Base-by-base conservation (phyloP, 441 rosid genomes). In the Pelargonium myrrhifolium region DNA sequence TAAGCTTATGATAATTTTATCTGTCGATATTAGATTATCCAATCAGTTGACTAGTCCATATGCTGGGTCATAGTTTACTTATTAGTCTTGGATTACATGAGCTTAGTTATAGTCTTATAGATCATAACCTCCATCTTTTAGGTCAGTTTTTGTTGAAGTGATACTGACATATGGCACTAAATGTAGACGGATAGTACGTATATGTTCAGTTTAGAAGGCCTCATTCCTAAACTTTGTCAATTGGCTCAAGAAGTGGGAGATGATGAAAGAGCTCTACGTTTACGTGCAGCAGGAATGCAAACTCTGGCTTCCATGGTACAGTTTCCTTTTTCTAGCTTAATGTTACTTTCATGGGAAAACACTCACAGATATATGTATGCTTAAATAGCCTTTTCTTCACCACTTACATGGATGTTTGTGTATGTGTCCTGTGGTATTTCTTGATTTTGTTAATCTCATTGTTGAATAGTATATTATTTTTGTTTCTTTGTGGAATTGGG, bases 131-230 rank as follows among this genome's bases (percentile, higher is more conserved):
- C n/a, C 35, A 20, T n/a, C 49, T 47, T 26, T 68, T 58, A 26
- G 35, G 21, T 59, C 47, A 66, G 22, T 59, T 42, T 9, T 15
- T 66, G 24, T 14, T 65, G 7, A 67, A 53, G 62, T 62, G 68
- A 69, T 71, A 56, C 81, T 85, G 69, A 79, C 73, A 63, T 65
- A 35, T 62, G 71, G 39, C 62, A 66, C 69, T 35, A 51, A 70
- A 73, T 72, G 45, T 71, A 94, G 97, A 81, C 74, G 72, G 95
- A 85, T 59, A 62, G 88, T 72, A 81, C 92, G 8, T 80, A 85
- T 75, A 88, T 91, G 89, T 91, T 93, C 89, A 88, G 84, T 88
- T 85, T 91, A 81, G 99, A 91, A 78, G 96, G 99, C 68, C 81
- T 91, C 56, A 88, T 89, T 77, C 89, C 97, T 39, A 91, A 86